A percentile compares a stretch with the other conserved stretches of the same genome.
phyloP scores from a whole-genome alignment of 1,139 yeast species.

The Yamadazyma jaroonii region DNA sequence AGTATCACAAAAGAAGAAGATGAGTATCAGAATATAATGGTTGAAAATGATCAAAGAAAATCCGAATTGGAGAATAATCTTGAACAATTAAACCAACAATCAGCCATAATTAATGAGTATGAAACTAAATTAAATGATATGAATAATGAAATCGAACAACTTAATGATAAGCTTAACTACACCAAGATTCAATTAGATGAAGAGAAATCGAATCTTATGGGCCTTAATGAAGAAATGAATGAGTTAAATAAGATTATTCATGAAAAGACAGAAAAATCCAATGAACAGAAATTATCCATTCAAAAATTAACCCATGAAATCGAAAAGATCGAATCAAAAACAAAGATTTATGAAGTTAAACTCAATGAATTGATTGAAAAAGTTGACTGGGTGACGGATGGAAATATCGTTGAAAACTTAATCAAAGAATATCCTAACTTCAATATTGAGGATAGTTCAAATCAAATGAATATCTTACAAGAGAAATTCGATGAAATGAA shows the following conservation, averaged over 20 bases:
- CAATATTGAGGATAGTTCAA: slow-evolving; percentile 60
- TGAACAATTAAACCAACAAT: slow-evolving; percentile 37
- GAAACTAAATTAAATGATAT: slow-evolving; percentile 26
- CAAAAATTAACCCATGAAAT: slow-evolving; percentile 66
- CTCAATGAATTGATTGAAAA: slow-evolving; percentile 52
- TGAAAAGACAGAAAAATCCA: slow-evolving; percentile 49
- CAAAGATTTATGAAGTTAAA: slow-evolving; percentile 37
- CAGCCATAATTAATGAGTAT: slow-evolving; percentile 34
- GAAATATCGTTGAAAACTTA: slow-evolving; percentile 51
- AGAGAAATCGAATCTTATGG: slow-evolving; percentile 62
- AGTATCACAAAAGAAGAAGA: slow-evolving; percentile 48
- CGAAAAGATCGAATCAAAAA: slow-evolving; percentile 51
- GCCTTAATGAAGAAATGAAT: slow-evolving; percentile 74
- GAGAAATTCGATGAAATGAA: slow-evolving; percentile 73
- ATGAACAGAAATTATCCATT: slow-evolving; percentile 50
- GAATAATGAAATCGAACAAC: slow-evolving; percentile 25
- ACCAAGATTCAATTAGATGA: slow-evolving; percentile 49
- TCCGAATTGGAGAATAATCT: slow-evolving; percentile 51
- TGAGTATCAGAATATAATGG: slow-evolving; percentile 58
- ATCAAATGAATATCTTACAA: slow-evolving; percentile 53
- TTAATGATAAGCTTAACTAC: slow-evolving; percentile 28
- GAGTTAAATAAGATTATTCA: slow-evolving; percentile 57
- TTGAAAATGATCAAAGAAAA: slow-evolving; percentile 68
- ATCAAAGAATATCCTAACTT: slow-evolving; percentile 60
- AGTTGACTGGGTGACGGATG: slow-evolving; percentile 74